These are phyloP conservation scores for Phialophora macrospora DNA, from an alignment of 2,329 filamentous ascomycete genomes.

Conservation along the genomic window DNA sequence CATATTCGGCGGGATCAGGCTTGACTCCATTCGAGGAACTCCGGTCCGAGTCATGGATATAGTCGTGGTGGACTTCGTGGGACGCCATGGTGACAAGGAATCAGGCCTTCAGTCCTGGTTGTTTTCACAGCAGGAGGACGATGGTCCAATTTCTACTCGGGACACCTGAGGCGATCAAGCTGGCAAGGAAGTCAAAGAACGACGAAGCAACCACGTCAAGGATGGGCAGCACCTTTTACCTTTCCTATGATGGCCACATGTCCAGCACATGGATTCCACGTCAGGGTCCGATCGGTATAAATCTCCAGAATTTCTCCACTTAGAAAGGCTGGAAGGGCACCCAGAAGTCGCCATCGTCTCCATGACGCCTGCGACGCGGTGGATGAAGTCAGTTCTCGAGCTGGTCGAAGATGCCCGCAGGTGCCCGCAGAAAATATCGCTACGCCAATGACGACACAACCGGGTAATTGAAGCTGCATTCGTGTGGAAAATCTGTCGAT, in stretches of 20 bases:
- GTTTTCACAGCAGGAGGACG: neutral
- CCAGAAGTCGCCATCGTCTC: conserved; percentile 16
- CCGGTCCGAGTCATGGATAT: conserved; percentile 18
- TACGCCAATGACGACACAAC: conserved; percentile 11
- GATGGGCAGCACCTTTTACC: conserved; percentile 8
- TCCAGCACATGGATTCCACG: conserved; percentile 4
- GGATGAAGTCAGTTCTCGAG: conserved; percentile 9
- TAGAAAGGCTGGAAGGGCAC: neutral
- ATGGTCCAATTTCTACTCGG: neutral
- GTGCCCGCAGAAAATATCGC: conserved; percentile 9
- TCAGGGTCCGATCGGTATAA: conserved; percentile 3
- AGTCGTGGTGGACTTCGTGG: conserved; percentile 20
- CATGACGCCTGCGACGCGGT: conserved; percentile 3
- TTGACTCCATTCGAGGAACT: conserved; percentile 13
- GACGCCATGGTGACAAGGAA: conserved; percentile 2
- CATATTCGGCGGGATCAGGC: conserved; percentile 12
- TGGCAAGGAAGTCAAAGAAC: neutral
- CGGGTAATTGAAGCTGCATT: conserved; percentile 10
- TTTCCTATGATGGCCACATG: conserved; percentile 5
- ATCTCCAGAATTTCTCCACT: conserved; percentile 11
- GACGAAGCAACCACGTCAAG: conserved; percentile 3
- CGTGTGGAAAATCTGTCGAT: neutral
- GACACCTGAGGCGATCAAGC: neutral
- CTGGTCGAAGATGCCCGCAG: conserved; percentile 2
- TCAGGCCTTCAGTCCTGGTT: neutral